Percentiles rank a stretch among this genome's conserved stretches.
These are phyloP conservation scores for Clarireedia sp. DNA, from an alignment of 2,329 filamentous ascomycete species.

Conservation along the genomic window DNA sequence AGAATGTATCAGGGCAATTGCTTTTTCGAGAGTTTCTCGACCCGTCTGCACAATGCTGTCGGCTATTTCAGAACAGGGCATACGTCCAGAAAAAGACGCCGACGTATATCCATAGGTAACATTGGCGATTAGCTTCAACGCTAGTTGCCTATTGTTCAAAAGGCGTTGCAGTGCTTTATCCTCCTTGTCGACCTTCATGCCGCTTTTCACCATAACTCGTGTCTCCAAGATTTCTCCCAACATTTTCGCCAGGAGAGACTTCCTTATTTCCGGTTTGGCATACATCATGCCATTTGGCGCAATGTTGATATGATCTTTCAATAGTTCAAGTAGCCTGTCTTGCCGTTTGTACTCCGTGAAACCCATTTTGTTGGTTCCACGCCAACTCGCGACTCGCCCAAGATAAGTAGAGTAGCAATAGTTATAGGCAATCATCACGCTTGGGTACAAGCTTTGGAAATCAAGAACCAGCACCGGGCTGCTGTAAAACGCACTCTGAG, in stretches of 20 bases:
- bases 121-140: constrained; percentile 94
- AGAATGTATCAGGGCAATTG: constrained; percentile 87
- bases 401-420: constrained; percentile 97
- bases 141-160: constrained; percentile 87
- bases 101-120: constrained; percentile 98
- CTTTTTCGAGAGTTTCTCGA: constrained; percentile 86
- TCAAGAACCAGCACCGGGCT: constrained; percentile 86
- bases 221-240: constrained; percentile 92
- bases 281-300: constrained; percentile 97
- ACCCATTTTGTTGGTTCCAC: constrained; percentile 90
- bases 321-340: constrained; percentile 63
- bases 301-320: constrained; percentile 83
- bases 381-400: constrained; percentile 77
- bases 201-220: constrained; percentile 92
- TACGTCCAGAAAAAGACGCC: constrained; percentile 89
- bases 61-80: constrained; percentile 96
- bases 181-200: constrained; percentile 89
- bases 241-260: constrained; percentile 92
- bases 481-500: constrained; percentile 87
- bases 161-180: constrained; percentile 79
- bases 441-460: constrained; percentile 93
- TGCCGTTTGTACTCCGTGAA: constrained; percentile 81
- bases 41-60: constrained; percentile 97
- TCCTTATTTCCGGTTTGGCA: constrained; percentile 73
- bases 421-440: constrained; percentile 98